A percentile compares a stretch with the other conserved stretches of the same genome.
phyloP scores from a whole-genome alignment of 495 filamentous ascomycete genomes.

The Massariosphaeria phaeospora region DNA sequence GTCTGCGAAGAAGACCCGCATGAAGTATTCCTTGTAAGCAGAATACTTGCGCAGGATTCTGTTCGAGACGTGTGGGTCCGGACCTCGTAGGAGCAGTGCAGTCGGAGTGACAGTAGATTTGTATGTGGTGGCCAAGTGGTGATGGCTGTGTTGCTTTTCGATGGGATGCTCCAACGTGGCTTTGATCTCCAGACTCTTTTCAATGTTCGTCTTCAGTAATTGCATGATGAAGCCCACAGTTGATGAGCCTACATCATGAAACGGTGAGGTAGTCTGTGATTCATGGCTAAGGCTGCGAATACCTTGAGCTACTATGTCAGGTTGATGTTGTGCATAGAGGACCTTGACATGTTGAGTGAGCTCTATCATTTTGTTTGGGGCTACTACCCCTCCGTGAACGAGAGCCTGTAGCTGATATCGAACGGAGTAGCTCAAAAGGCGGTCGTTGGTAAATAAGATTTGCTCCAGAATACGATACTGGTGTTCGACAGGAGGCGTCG shows the following conservation, averaged over 20 bases:
- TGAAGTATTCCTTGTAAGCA: slow-evolving; percentile 55
- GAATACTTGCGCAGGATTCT: slow-evolving; percentile 65
- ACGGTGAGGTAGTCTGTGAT: too few relatives aligned
- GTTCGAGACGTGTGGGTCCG: slow-evolving; percentile 62
- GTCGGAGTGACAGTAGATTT: slow-evolving; percentile 59
- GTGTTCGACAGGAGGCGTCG: too few relatives aligned
- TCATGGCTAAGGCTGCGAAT: too few relatives aligned
- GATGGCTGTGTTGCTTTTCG: not conserved
- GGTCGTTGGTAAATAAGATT: too few relatives aligned
- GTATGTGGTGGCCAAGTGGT: slow-evolving; percentile 42
- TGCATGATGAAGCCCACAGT: too few relatives aligned
- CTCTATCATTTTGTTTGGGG: not conserved
- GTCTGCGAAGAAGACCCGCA: slow-evolving; percentile 63
- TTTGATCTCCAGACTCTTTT: not conserved
- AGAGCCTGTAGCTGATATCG: slow-evolving; percentile 4
- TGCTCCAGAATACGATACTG: too few relatives aligned
- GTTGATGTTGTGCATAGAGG: not conserved
- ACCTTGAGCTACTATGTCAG: not conserved
- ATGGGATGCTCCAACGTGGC: not conserved
- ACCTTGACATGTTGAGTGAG: not conserved
- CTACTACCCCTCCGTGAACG: not conserved
- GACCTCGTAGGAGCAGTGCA: slow-evolving; percentile 59
- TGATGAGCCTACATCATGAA: too few relatives aligned
- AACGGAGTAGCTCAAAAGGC: not conserved
- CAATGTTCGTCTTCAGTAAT: not conserved